phyloP scores from a whole-genome alignment of 495 filamentous ascomycete species.

The Neurospora intermedia region DNA sequence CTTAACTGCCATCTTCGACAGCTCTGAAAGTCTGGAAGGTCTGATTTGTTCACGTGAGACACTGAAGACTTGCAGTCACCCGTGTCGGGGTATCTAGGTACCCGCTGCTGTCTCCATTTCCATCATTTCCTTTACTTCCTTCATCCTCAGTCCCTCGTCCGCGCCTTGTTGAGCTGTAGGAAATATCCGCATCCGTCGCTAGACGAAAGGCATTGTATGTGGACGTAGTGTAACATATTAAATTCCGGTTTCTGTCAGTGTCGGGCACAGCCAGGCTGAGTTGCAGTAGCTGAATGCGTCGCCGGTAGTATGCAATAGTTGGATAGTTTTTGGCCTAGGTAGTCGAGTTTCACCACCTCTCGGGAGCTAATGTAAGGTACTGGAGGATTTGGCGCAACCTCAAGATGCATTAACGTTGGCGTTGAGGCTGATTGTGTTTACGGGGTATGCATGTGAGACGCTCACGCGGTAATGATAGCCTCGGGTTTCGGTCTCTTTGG shows the following conservation, averaged over 20 bases:
- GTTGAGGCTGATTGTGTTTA: neutral
- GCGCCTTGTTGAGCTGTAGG: neutral
- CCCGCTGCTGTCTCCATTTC: neutral
- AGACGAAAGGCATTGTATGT: neutral
- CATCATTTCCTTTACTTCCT: neutral
- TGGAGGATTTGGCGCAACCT: neutral
- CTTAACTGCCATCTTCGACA: accelerated
- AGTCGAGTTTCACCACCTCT: neutral
- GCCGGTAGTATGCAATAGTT: neutral
- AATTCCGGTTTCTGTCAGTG: neutral
- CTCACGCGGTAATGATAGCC: neutral
- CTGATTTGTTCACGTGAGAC: neutral
- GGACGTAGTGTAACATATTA: neutral
- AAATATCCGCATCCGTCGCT: neutral
- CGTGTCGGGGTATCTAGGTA: neutral
- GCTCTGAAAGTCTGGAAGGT: neutral
- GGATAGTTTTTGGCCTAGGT: neutral
- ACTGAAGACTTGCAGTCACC: neutral
- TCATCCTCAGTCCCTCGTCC: neutral
- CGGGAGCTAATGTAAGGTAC: neutral
- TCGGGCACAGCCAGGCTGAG: neutral
- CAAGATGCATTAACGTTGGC: neutral
- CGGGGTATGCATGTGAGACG: neutral
- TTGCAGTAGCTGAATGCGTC: neutral
- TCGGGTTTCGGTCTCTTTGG: neutral